Evolutionary conservation across 1,139 yeast species (phyloP), one percentile per base, ranked within the genome.

Genomic region (Suhomyces guaymorum): DNA sequence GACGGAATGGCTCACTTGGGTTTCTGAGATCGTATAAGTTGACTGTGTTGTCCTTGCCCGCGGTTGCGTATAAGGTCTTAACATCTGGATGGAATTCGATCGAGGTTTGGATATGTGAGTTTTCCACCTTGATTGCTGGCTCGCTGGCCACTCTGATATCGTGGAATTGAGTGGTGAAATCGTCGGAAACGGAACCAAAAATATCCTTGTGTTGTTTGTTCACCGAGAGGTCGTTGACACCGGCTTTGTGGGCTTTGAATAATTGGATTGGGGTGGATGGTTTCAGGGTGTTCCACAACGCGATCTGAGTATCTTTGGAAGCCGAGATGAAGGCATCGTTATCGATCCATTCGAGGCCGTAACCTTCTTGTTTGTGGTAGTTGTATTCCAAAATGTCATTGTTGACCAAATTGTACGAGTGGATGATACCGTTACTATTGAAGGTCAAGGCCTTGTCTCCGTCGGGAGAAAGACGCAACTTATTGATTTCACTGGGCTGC

Each of bases 111-210:
- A 73, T 69, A 35, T 66, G 73, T 19, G 60, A 63, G 28, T 66
- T 66, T 16, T 64, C 63, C 21, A 75, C 59, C 32, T 66, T 65
- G 31, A 78, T 62, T 12, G 69, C 71, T 17, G 74, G 75, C 18
- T 59, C 59, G 10, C 62, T 78, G 2, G 49, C 38, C 7, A 54
- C 49, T 50, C 95, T 74, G 15, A 76, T 58, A 53, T 89, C 97
- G 49, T 77, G 82, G 26, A 89, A 62, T 34, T 77, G 79, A 21
- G 89, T 66, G 3, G 78, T 67, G 38, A 73, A 74, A 52, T 84
- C 95, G 53, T 86, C 95, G 6, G 88, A 72, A 5, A 77, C 90
- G 3, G 89, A 78, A 0, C 82, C 94, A 54, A 86, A 79, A 16
- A 83, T 47, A 3, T 67, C 59, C 15, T 67, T 58, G 32, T 70